Evolutionary conservation across 2,329 filamentous ascomycete genomes (phyloP).

Genomic region (Phialophora expanda): DNA sequence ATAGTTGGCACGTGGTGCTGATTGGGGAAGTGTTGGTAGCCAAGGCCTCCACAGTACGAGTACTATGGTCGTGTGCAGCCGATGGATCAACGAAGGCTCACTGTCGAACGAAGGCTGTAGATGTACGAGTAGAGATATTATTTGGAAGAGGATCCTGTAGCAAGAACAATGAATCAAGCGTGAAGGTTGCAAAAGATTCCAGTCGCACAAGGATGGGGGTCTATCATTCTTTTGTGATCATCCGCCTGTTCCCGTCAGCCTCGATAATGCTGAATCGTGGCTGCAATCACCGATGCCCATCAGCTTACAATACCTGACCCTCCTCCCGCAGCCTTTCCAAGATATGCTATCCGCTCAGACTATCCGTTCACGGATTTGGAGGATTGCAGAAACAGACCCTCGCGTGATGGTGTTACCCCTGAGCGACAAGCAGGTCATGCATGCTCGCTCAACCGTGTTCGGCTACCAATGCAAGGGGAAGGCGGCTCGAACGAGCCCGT

Average conservation of each 20-base stretch:
- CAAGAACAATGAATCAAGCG: neutral
- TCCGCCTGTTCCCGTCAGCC: slow-evolving; percentile 8
- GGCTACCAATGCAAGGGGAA: slow-evolving; percentile 19
- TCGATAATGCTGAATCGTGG: neutral
- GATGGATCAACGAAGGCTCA: no score
- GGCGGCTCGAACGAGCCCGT: neutral
- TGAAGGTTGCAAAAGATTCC: neutral
- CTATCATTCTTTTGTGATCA: slow-evolving; percentile 6
- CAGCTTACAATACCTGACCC: slow-evolving; percentile 6
- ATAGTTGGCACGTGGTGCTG: slow-evolving; percentile 3
- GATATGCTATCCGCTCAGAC: slow-evolving; percentile 19
- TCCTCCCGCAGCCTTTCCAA: slow-evolving; percentile 4
- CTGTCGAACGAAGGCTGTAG: neutral
- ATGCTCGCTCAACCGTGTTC: slow-evolving; percentile 1
- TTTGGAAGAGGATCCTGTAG: neutral
- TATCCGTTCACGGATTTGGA: neutral
- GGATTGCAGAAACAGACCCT: slow-evolving; percentile 1
- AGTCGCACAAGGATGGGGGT: neutral
- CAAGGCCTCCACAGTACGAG: neutral
- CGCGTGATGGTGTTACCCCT: slow-evolving; percentile 21
- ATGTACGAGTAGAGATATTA: neutral
- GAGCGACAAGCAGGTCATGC: slow-evolving; percentile 15
- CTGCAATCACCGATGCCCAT: slow-evolving; percentile 4
- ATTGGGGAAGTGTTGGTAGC: neutral
- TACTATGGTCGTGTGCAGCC: neutral